A percentile compares a stretch with the other conserved stretches of the same genome.
Conservation (phyloP, 2,329 filamentous ascomycete genomes). For the Cytospora leucostoma region DNA sequence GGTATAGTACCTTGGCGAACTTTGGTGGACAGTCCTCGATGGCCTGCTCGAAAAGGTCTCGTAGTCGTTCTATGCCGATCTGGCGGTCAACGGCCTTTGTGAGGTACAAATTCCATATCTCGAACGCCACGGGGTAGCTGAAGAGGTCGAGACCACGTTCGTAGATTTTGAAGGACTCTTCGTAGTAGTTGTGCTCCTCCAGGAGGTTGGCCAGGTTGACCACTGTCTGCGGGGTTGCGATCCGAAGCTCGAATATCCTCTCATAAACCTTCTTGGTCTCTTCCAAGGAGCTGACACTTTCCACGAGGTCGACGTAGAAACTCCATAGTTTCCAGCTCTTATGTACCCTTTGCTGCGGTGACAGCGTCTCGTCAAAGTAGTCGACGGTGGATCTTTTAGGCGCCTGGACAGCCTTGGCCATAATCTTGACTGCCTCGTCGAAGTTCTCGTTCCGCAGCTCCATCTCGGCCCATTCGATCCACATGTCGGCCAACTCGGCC, state of each 20-base stretch:
- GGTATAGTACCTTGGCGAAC: conserved; percentile 92
- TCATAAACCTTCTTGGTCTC: conserved; percentile 96
- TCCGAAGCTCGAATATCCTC: conserved; percentile 95
- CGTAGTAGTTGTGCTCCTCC: conserved; percentile 92
- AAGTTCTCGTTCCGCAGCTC: conserved; percentile 95
- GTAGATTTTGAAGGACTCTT: conserved; percentile 97
- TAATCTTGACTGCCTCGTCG: conserved; percentile 89
- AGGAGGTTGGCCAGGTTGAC: conserved; percentile 97
- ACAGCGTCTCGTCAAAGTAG: conserved; percentile 94
- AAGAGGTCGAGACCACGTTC: conserved; percentile 97
- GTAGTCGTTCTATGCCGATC: conserved; percentile 89
- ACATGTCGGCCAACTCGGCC: conserved; percentile 95
- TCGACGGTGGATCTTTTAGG: conserved; percentile 98
- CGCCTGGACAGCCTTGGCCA: conserved; percentile 96
- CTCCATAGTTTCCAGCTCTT: conserved; percentile 99
- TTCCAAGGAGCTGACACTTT: conserved; percentile 87
- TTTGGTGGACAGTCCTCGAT: conserved; percentile 92
- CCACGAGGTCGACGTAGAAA: conserved; percentile 97
- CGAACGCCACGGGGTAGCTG: conserved; percentile 96
- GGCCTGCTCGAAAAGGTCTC: conserved; percentile 96
- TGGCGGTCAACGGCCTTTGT: conserved; percentile 96
- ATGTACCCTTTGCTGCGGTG: conserved; percentile 93
- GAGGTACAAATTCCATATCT: conserved; percentile 97
- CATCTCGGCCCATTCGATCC: conserved; percentile 99
- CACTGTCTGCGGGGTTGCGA: conserved; percentile 95